These are phyloP conservation scores for Fusarium kyushuense DNA, from an alignment of 2,329 filamentous ascomycete genomes.

Conservation along the genomic window DNA sequence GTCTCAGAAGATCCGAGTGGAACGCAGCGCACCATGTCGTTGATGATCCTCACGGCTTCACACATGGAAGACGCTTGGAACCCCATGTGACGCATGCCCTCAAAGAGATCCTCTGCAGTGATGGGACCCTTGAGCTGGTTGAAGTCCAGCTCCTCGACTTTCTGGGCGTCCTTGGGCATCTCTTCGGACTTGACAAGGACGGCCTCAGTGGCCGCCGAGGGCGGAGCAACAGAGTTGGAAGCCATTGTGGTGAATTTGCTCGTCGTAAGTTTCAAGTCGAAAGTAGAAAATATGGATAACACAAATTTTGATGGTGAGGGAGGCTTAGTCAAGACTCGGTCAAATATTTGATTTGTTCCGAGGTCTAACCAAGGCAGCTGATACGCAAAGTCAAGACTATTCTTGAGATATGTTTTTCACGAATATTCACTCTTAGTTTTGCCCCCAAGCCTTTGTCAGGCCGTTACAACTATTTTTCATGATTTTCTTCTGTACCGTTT, in stretches of 20 bases:
- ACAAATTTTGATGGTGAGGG: conserved; percentile 6
- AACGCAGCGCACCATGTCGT: conserved; percentile 80
- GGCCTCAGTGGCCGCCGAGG: conserved; percentile 76
- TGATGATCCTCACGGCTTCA: conserved; percentile 91
- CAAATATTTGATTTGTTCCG: background rate
- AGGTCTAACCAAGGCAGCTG: background rate
- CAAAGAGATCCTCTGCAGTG: conserved; percentile 85
- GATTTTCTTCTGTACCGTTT: conserved; percentile 34
- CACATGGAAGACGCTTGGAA: conserved; percentile 77
- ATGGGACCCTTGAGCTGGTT: conserved; percentile 82
- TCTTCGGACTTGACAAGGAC: conserved; percentile 88
- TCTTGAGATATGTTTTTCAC: background rate
- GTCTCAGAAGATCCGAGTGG: background rate
- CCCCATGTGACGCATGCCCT: conserved; percentile 88
- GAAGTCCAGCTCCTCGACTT: conserved; percentile 94
- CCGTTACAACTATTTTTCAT: conserved; percentile 22
- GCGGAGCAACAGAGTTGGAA: conserved; percentile 58
- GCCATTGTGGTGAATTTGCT: conserved; percentile 47
- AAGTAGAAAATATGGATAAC: conserved; percentile 15
- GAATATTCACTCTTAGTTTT: background rate
- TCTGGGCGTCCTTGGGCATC: conserved; percentile 80
- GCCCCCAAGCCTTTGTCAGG: background rate
- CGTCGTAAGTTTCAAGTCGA: conserved; percentile 14
- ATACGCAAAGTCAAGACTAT: background rate
- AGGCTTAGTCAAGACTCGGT: background rate